Evolutionary conservation across 2,329 filamentous ascomycete genomes (phyloP), one percentile per base, ranked within the genome.

Genomic region (Pseudogymnoascus verrucosus): DNA sequence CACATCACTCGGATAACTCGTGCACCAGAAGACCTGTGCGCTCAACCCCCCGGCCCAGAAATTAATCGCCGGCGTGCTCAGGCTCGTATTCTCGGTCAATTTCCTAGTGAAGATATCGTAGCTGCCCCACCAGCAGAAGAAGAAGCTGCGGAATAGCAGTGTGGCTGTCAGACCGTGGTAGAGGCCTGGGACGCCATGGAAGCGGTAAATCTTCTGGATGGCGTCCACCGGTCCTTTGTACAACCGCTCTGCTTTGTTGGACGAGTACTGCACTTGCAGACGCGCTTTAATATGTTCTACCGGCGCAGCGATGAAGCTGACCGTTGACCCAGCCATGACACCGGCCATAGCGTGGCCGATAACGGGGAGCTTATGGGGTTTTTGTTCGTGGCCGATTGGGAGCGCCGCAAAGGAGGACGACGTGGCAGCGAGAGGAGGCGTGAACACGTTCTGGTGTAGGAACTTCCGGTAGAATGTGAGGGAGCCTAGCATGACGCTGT

Each of bases 91-190:
- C 16, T 84, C 76, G 63, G 84, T 79, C 72, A 98, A 79, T 65
- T 82, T 77, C 21, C 85, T 81, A 4, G 90, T 90, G 69, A 98
- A 83, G 31, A 96, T 70, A 71, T 97, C 93, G 78, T 99, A 99
- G 65, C 87, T 89, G n/a, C 88, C 87, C 95, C 95, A 99, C 93
- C 93, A 98, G 79, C 89, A 95, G 82, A 96, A 97, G 81, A 99
- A 99, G 78, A 93, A 96, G 12, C 87, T 86, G 16, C 95, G 85
- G 79, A 98, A 98, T 59, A 98, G 76, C 60, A 98, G 79, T 0
- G 95, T 98, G 1, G 95, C 90, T 39, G 77, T 80, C 11, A 99
- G 82, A 0, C 95, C 95, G 73, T 91, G 92, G 76, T 93, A 99
- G 6, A 99, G 75, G 37, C 93, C 95, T 21, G 76, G 73, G 2